Base-by-base conservation (phyloP, 768 basidiomycete genomes). In the Sarcomyxa edulis region DNA sequence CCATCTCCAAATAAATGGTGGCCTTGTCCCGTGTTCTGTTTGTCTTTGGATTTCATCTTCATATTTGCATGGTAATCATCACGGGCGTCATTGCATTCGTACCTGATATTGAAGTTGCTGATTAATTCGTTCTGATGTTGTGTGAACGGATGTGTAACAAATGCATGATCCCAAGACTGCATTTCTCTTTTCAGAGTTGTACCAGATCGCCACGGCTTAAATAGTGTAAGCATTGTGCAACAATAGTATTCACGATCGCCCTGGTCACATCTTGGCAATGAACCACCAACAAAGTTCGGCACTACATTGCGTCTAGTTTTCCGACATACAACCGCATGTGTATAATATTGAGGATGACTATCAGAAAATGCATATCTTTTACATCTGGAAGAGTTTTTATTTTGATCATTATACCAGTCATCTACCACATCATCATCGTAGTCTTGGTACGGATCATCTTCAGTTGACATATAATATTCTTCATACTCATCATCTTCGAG, bases 61-160 rank as follows among this genome's bases (percentile, higher is more conserved):
- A 24, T 37, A 25, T 33, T 16, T 48, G 22, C 32, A 46, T 40
- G n/a, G 27, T 51, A 61, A 36, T 64, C 61, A 48, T 67, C 60
- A 26, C 53, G 37, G 2, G 56, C 55, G 55, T 65, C 61, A 20
- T 54, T 31, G 37, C 64, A 65, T 44, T 66, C 60, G 50, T 63
- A 59, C 15, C 44, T 33, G 1, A 65, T 19, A 35, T 66, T 52
- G 40, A 60, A 56, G 28, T 60, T 54, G 5, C 46, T 40, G 43
- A 62, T 59, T 8, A 58, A 26, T 31, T 47, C 19, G 15, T 25
- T 25, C 25, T 52, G 32, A 19, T 38, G 2, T 8, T 15, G 6
- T 11, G 32, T 35, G 36, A 59, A 55, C 7, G 23, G 20, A 37
- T 51, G 26, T 4, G 38, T 25, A 7, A 29, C n/a, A 37, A 59